phyloP scores from a whole-genome alignment of 257 asterid genomes.

The Craterostigma plantagineum region DNA sequence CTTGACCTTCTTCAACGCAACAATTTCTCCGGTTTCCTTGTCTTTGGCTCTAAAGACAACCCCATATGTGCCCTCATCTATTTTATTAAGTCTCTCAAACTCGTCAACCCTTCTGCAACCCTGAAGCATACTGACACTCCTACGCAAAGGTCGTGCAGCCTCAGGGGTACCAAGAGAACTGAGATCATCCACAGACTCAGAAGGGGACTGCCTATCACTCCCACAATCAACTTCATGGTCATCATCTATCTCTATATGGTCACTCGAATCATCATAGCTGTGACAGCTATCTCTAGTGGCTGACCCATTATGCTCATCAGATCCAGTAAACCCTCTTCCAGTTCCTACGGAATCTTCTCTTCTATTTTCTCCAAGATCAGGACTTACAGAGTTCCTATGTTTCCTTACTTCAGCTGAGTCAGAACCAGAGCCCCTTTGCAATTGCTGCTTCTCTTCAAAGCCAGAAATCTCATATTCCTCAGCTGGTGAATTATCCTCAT shows the following conservation, averaged over 20 bases:
- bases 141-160: conserved; percentile 13
- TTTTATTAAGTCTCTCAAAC: conserved; percentile 84
- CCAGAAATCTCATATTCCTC: conserved; percentile 64
- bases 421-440: conserved; percentile 18
- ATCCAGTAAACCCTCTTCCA: conserved; percentile 34
- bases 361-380: conserved; percentile 38
- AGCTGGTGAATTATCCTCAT: conserved; percentile 48
- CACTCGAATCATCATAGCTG: conserved; percentile 24
- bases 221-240: conserved; percentile 20
- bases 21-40: conserved; percentile 76
- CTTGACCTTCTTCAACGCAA: conserved; percentile 89
- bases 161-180: conserved; percentile 32
- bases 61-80: conserved; percentile 90
- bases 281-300: conserved; percentile 59
- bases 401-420: conserved; percentile 27
- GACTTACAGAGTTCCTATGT: conserved; percentile 30
- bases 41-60: conserved; percentile 84
- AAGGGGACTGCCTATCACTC: conserved; percentile 24
- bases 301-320: conserved; percentile 50
- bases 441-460: conserved; percentile 21
- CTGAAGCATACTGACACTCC: conserved; percentile 77
- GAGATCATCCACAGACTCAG: conserved; percentile 36
- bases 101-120: conserved; percentile 85
- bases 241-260: conserved; percentile 35
- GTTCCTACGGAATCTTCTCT: conserved; percentile 36